Base-by-base conservation (phyloP, 805 yeast species). In the Starmerella apis region DNA sequence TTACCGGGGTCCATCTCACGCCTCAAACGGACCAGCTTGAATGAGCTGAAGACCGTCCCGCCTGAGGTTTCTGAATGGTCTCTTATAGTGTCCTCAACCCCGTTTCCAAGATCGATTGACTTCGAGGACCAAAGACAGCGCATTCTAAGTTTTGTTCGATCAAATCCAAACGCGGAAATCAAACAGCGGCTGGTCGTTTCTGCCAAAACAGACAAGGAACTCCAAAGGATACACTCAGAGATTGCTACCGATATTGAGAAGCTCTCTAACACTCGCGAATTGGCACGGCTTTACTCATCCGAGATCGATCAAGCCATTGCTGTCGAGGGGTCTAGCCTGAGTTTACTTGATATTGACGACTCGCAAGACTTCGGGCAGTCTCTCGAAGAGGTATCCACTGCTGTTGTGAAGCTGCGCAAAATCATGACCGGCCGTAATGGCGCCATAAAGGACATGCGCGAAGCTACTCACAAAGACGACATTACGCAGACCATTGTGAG, bases 401-500 rank as follows among this genome's bases (percentile, higher is more conserved):
- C 73, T 16, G 68, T 82, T 41, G 77, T 76, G 43, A 81, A 80
- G 49, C 71, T 90, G 59, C 76, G 76, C 50, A 71, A 76, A 39
- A 62, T 86, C 51, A 79, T 79, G 58, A 69, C 74, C 28, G 92
- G 84, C 62, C 77, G 94, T 42, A 63, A 69, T 5, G 71, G 77
- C 33, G 72, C 81, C 1, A 69, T 84, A 31, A 72, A 72, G 1
- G 85, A 80, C 45, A 71, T 90, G 59, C 86, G 86, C 61, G 73
- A 70, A 6, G 75, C 76, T 43, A 79, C 84, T 30, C 92, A 81
- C 59, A 28, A 43, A 16, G 97, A 90, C 66, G 96, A 90, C 62
- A 86, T 87, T 45, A 81, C 95, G 0, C 80, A 81, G 47, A 70
- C 81, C 11, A 70, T 90, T 28, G 75, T 90, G 8, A 69, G 81